Base-by-base conservation (phyloP, 1,284 basidiomycete species). In the Boletellus sp. region DNA sequence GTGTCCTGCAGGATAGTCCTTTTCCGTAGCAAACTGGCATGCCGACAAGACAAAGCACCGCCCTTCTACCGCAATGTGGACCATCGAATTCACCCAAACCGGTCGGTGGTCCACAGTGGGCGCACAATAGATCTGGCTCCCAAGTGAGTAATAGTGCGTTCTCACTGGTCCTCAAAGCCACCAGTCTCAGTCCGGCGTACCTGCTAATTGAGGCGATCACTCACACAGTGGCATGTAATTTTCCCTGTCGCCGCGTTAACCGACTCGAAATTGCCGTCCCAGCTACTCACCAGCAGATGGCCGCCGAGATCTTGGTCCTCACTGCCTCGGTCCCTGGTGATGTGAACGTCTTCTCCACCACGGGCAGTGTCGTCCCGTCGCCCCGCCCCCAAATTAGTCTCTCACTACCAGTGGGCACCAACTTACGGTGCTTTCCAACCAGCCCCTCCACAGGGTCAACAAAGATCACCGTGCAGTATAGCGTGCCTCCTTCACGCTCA, bases 61-160 rank as follows among this genome's bases (percentile, higher is more conserved):
- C 2, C 87, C 89, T 67, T 91, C 88, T 47, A 85, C 71, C 1
- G 87, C 87, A 47, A 91, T 86, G 62, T 89, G 86, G 47, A 75
- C 68, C 85, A 90, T 88, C 1, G 81, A 79, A 50, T 74, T 73
- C 54, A 78, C 74, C 86, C 86, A 90, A 1, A 71, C 75, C 1
- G 78, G 76, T 12, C 88, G 74, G 4, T 77, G 74, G 61, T 91
- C 89, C 24, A 89, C 86, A 2, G 85, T 88, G 0, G 85, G 85
- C 0, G 81, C 85, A 60, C 82, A 85, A 63, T 86, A 87, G 19
- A 87, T 71, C 59, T 86, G 77, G 2, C 80, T 82, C 7, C 82
- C 82, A 49, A 78, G 69, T 11, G 76, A 75, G 62, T 87, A 87
- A 64, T 86, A 84, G 60, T 78, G 75, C 2, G 77, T 75, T 40